A percentile compares a stretch with the other conserved stretches of the same genome.
These are phyloP conservation scores for Podospora anserina DNA, from an alignment of 495 filamentous ascomycete genomes.

Conservation along the genomic window DNA sequence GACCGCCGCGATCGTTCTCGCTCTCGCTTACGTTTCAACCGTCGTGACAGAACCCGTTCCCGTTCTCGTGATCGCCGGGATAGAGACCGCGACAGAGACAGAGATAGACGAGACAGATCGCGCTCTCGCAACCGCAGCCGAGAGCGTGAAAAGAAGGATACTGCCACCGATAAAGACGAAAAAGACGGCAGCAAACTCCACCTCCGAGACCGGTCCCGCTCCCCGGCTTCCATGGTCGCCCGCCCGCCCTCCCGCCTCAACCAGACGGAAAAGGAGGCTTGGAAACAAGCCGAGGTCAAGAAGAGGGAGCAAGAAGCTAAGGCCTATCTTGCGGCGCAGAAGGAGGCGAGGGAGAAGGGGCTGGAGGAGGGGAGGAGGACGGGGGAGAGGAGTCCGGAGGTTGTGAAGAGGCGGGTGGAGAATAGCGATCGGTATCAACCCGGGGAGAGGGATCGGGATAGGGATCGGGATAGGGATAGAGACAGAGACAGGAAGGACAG, in stretches of 20 bases:
- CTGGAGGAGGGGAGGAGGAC: constrained; percentile 41
- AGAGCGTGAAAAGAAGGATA: constrained; percentile 21
- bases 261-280: constrained; percentile 39
- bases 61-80: constrained; percentile 25
- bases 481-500: constrained; percentile 20
- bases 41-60: constrained; percentile 29
- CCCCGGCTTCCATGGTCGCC: constrained; percentile 24
- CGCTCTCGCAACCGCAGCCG: constrained; percentile 36
- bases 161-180: constrained; percentile 18
- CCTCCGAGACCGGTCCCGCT: constrained; percentile 33
- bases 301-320: constrained; percentile 58
- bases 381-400: constrained; percentile 45
- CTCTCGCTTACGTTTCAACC: constrained; percentile 23
- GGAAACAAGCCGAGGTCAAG: constrained; percentile 54
- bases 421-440: constrained; percentile 47
- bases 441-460: constrained; percentile 37
- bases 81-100: constrained; percentile 2
- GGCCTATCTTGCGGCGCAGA: constrained; percentile 52
- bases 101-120: constrained; percentile 26
- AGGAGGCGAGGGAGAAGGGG: constrained; percentile 51
- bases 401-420: constrained; percentile 43
- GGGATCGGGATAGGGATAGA: constrained; percentile 20
- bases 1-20: constrained; percentile 33
- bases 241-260: constrained; percentile 32
- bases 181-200: constrained; percentile 1